Evolutionary conservation across 129 eudicot species (phyloP).

Genomic region (Tagetes erecta): DNA sequence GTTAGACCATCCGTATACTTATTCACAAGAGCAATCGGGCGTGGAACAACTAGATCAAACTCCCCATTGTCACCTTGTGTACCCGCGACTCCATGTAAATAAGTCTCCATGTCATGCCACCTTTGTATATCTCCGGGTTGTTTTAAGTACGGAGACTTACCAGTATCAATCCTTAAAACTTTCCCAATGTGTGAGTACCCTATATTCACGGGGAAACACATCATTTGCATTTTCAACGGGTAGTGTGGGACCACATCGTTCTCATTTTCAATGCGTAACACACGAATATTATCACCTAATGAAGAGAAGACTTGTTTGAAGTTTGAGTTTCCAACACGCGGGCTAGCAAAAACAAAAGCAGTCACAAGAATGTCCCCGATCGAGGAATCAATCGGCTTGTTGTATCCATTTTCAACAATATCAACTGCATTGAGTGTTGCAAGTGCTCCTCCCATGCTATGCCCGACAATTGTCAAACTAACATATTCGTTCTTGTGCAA

Average conservation of each 20-base stretch:
- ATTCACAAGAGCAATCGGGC: slow-evolving; percentile 63
- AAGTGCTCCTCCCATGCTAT: slow-evolving; percentile 83
- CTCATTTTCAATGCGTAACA: slow-evolving; percentile 50
- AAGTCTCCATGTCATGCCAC: slow-evolving; percentile 35
- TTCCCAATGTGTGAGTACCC: slow-evolving; percentile 67
- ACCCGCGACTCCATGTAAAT: slow-evolving; percentile 90
- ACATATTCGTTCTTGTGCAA: slow-evolving; percentile 75
- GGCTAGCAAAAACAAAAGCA: slow-evolving; percentile 77
- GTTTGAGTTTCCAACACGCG: slow-evolving; percentile 69
- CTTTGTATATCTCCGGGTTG: slow-evolving; percentile 49
- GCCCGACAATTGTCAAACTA: slow-evolving; percentile 79
- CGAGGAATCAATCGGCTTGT: slow-evolving; percentile 24
- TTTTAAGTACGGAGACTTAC: slow-evolving; percentile 57
- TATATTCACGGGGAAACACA: slow-evolving; percentile 57
- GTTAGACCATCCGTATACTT: slow-evolving; percentile 55
- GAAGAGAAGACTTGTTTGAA: slow-evolving; percentile 31
- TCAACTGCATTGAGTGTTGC: slow-evolving; percentile 79
- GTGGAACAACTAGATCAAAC: slow-evolving; percentile 50
- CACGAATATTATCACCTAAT: slow-evolving; percentile 31
- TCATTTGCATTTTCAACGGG: slow-evolving; percentile 31
- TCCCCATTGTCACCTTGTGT: slow-evolving; percentile 55
- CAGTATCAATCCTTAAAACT: slow-evolving; percentile 59
- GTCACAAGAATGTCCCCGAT: slow-evolving; percentile 47
- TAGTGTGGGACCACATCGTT: not conserved
- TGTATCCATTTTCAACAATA: slow-evolving; percentile 56